Evolutionary conservation across 2,329 filamentous ascomycete species (phyloP).

Genomic region (Aspergillus oerlinghausenensis): DNA sequence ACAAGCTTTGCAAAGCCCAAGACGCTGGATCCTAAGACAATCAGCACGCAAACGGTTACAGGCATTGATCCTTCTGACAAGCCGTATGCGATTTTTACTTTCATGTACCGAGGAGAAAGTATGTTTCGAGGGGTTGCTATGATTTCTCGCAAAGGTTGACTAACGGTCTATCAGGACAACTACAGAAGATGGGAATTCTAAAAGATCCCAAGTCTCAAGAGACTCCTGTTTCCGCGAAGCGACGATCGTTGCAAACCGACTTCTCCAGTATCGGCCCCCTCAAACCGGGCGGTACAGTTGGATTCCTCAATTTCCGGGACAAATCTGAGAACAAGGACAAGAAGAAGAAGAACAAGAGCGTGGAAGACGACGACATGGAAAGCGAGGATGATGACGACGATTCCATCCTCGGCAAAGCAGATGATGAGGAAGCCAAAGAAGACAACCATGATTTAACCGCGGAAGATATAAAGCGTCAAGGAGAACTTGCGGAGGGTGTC

Average conservation of each 20-base stretch:
- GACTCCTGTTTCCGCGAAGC: constrained; percentile 61
- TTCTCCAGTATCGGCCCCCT: constrained; percentile 80
- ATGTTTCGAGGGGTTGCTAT: constrained; percentile 41
- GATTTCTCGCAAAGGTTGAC: background rate
- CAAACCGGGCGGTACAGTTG: constrained; percentile 80
- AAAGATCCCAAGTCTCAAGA: constrained; percentile 60
- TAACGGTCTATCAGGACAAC: constrained; percentile 60
- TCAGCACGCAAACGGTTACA: constrained; percentile 98
- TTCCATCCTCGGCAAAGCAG: constrained; percentile 57
- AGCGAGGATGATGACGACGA: constrained; percentile 71
- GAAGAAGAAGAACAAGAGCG: constrained; percentile 60
- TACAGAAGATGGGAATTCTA: constrained; percentile 93
- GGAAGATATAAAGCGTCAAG: constrained; percentile 57
- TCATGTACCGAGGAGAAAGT: constrained; percentile 95
- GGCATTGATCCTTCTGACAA: constrained; percentile 94
- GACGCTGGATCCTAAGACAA: constrained; percentile 90
- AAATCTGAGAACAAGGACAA: constrained; percentile 50
- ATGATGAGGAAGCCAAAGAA: constrained; percentile 52
- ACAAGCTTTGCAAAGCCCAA: constrained; percentile 98
- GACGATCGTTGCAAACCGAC: constrained; percentile 77
- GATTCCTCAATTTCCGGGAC: constrained; percentile 85
- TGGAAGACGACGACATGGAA: constrained; percentile 62
- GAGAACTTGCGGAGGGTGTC: constrained; percentile 60
- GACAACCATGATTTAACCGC: constrained; percentile 50
- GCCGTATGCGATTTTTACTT: constrained; percentile 95